A percentile compares a stretch with the other conserved stretches of the same genome.
phyloP scores from a whole-genome alignment of 768 basidiomycete species.

The Macrolepiota dolichaula region DNA sequence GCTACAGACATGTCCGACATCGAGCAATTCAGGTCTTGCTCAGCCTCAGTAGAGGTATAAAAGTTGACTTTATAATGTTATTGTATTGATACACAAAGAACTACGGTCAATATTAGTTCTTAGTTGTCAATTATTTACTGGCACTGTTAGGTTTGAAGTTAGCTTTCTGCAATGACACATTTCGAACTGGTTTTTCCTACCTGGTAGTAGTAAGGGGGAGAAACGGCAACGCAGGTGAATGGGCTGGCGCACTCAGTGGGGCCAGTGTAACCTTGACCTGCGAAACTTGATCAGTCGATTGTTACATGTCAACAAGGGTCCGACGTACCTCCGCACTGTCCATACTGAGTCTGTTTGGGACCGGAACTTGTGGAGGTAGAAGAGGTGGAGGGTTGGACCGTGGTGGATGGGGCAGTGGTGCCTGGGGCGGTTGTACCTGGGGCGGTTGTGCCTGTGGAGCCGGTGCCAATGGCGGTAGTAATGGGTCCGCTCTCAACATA shows the following conservation, averaged over 20 bases:
- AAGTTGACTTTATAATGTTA: slow-evolving; percentile 4
- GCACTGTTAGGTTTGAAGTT: slow-evolving; percentile 11
- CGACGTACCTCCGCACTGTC: slow-evolving; percentile 48
- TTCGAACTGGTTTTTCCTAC: slow-evolving; percentile 20
- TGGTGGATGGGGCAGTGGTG: slow-evolving; percentile 20
- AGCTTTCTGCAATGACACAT: neutral
- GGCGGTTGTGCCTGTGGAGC: slow-evolving; percentile 19
- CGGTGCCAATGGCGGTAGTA: slow-evolving; percentile 47
- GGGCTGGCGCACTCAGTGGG: slow-evolving; percentile 41
- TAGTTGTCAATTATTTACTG: slow-evolving; percentile 11
- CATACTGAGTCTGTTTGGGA: slow-evolving; percentile 40
- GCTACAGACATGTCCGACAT: neutral
- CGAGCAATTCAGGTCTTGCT: neutral
- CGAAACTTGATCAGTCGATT: neutral
- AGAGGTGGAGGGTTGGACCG: slow-evolving; percentile 20
- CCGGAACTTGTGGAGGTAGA: slow-evolving; percentile 31
- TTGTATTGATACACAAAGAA: neutral
- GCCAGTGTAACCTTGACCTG: slow-evolving; percentile 43
- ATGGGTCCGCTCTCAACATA: slow-evolving; percentile 58
- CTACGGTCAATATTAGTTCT: neutral
- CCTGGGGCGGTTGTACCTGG: slow-evolving; percentile 16
- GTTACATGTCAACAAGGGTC: neutral
- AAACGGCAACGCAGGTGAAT: slow-evolving; percentile 42
- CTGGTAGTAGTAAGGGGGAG: slow-evolving; percentile 54
- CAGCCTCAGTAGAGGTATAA: slow-evolving; percentile 1